phyloP scores from a whole-genome alignment of 805 yeast genomes.

The Torulaspora franciscae region DNA sequence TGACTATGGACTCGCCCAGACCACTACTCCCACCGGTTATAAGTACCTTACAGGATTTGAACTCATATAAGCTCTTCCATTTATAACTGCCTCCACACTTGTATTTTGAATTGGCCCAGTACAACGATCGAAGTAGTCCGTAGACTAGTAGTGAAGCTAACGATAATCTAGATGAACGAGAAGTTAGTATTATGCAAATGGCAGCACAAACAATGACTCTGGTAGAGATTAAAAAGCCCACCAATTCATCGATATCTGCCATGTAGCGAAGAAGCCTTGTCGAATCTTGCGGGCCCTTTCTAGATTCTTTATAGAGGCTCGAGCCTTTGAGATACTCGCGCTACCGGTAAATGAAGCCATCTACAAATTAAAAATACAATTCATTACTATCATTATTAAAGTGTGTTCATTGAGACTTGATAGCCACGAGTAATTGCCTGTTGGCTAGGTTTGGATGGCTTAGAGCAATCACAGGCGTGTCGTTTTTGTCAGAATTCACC shows the following conservation, averaged over 20 bases:
- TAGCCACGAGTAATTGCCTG: conserved; percentile 48
- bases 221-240: conserved; percentile 17
- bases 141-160: conserved; percentile 10
- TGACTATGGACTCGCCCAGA: conserved; percentile 32
- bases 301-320: background rate
- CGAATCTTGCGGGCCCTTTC: background rate
- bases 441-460: conserved; percentile 64
- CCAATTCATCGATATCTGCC: conserved; percentile 20
- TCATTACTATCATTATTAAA: conserved; percentile 1
- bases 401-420: background rate
- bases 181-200: conserved; percentile 7
- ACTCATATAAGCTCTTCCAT: conserved; percentile 10
- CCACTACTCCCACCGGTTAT: conserved; percentile 42
- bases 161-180: background rate
- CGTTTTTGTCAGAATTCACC: conserved; percentile 37
- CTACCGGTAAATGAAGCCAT: background rate
- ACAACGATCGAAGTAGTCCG: conserved; percentile 7
- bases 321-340: background rate
- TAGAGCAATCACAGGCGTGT: conserved; percentile 42
- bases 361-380: background rate
- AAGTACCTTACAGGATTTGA: conserved; percentile 16
- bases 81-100: conserved; percentile 8
- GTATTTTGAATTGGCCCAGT: conserved; percentile 8
- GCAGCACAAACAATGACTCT: conserved; percentile 21
- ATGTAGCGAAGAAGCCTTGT: background rate